Evolutionary conservation across 176 grass and related monocot species (phyloP).

Genomic region (Elaeis guineensis): DNA sequence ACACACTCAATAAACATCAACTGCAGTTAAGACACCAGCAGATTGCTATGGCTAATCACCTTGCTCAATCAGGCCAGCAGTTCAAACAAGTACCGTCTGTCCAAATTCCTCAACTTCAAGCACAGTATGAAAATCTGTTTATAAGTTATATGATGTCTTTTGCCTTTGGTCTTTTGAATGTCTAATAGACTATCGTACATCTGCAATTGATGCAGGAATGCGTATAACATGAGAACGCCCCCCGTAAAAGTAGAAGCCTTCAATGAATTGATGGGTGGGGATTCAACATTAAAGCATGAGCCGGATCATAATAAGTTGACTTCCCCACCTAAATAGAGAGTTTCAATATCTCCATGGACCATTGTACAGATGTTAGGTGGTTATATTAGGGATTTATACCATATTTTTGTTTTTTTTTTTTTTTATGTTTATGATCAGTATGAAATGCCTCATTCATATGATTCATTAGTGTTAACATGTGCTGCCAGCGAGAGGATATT

Average conservation of each 20-base stretch:
- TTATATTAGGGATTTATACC: too few species aligned
- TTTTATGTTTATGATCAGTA: too few species aligned
- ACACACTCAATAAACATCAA: constrained; percentile 38
- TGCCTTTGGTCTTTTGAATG: too few species aligned
- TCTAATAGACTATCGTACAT: too few species aligned
- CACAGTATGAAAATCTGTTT: constrained; percentile 21
- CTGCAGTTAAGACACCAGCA: constrained; percentile 46
- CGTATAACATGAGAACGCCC: constrained; percentile 54
- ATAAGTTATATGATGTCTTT: too few species aligned
- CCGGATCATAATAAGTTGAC: constrained; percentile 66
- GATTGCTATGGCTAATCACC: constrained; percentile 32
- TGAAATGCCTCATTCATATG: too few species aligned
- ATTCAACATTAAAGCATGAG: constrained; percentile 48
- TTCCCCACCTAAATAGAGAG: constrained; percentile 43
- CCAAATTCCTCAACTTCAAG: constrained; percentile 35
- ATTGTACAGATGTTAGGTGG: too few species aligned
- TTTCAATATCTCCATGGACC: too few species aligned
- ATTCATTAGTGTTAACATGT: too few species aligned
- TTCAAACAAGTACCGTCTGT: constrained; percentile 55
- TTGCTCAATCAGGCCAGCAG: constrained; percentile 49
- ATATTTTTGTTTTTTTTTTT: too few species aligned
- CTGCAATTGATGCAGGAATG: constrained; percentile 38
- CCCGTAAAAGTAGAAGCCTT: constrained; percentile 89
- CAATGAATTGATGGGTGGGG: constrained; percentile 64
- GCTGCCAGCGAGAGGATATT: too few species aligned